A percentile compares a stretch with the other conserved stretches of the same genome.
Conservation (phyloP, 352 stramenopile genomes). For the Globisporangium takayamanum region DNA sequence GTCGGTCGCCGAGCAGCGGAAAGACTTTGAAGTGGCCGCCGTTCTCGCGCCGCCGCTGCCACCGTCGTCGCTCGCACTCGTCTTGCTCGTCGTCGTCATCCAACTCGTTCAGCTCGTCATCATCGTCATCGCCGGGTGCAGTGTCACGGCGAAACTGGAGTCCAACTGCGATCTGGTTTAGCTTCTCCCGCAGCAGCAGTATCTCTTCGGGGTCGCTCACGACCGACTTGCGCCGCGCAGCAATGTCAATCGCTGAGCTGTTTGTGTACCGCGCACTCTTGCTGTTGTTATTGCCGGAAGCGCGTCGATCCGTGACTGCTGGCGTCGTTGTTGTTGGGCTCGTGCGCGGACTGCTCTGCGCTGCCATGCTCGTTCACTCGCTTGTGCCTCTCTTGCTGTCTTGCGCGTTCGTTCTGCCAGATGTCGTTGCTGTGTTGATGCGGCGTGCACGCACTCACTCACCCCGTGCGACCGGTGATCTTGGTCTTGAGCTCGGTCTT, state of each 20-base stretch:
- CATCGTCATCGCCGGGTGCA: constrained; percentile 16
- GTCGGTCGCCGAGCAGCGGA: constrained; percentile 28
- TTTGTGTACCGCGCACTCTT: neutral
- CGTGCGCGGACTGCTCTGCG: constrained; percentile 22
- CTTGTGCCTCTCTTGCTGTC: neutral
- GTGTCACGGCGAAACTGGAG: constrained; percentile 9
- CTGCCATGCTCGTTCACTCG: constrained; percentile 11
- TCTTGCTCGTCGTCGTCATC: constrained; percentile 18
- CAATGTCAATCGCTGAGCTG: neutral
- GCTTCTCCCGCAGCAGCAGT: constrained; percentile 64
- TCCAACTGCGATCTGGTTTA: constrained; percentile 60
- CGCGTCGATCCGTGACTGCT: neutral
- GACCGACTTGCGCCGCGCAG: constrained; percentile 41
- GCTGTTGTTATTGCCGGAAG: neutral
- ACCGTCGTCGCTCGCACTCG: constrained; percentile 9
- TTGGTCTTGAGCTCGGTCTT: neutral
- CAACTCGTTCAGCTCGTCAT: constrained; percentile 10
- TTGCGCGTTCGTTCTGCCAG: neutral
- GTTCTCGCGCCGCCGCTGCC: neutral
- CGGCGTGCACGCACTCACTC: too few species aligned
- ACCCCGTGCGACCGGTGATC: neutral
- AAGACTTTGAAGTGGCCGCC: constrained; percentile 45
- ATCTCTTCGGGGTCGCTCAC: constrained; percentile 62
- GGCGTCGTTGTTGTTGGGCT: too few species aligned
- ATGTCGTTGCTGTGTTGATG: neutral